Percentiles rank a stretch among this genome's conserved stretches.
Conservation (phyloP, 177 flowering plant species). For the Vitis hybrid region DNA sequence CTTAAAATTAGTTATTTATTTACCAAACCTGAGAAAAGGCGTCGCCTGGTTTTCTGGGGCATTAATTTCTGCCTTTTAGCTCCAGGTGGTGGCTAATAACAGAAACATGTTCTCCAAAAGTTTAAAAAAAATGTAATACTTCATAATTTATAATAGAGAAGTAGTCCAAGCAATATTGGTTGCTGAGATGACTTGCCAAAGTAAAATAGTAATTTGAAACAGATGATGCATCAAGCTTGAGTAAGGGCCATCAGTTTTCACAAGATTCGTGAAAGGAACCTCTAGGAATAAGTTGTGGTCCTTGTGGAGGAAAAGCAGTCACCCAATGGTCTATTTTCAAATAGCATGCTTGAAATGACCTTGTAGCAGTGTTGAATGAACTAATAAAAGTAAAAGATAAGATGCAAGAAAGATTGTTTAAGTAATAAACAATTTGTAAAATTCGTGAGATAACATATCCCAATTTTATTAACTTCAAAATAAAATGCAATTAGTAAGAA, state of each 20-base stretch:
- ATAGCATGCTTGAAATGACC: too few species aligned
- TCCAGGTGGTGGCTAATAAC: constrained; percentile 20
- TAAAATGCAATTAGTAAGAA: too few species aligned
- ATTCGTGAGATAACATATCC: too few species aligned
- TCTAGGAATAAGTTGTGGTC: neutral
- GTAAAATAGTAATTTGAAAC: neutral
- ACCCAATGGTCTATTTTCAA: too few species aligned
- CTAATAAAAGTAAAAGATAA: too few species aligned
- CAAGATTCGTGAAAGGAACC: neutral
- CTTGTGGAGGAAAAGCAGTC: neutral
- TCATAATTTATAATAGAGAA: neutral
- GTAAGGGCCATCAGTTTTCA: neutral
- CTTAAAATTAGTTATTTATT: too few species aligned
- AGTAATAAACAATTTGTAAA: too few species aligned
- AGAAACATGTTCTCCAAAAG: neutral
- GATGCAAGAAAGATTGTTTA: too few species aligned
- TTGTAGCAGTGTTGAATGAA: too few species aligned
- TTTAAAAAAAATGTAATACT: too few species aligned
- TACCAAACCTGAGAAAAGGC: constrained; percentile 18
- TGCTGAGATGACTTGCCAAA: neutral
- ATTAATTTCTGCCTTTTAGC: constrained; percentile 21
- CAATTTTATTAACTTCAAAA: too few species aligned
- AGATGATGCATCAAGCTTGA: neutral
- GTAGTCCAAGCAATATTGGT: neutral
- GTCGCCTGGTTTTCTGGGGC: constrained; percentile 10